phyloP scores from a whole-genome alignment of 306 rosid genomes.

The Cicer bijugum region DNA sequence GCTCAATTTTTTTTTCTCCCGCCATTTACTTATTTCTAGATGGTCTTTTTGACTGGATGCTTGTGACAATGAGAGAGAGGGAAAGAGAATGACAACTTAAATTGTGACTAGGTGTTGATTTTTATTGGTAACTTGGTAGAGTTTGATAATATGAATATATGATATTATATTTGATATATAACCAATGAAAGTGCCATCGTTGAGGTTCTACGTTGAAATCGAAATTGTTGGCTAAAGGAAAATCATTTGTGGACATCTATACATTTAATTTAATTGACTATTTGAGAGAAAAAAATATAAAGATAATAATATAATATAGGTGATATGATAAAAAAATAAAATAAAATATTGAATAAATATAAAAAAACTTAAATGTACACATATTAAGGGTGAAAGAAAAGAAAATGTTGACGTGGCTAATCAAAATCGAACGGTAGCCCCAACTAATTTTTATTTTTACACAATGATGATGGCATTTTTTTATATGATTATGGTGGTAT shows the following conservation, averaged over 20 bases:
- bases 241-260: too few relatives aligned
- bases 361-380: too few relatives aligned
- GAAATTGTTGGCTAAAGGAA: background rate
- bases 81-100: constrained; percentile 42
- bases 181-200: constrained; percentile 1
- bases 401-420: constrained; percentile 71
- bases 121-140: constrained; percentile 34
- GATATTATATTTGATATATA: background rate
- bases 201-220: constrained; percentile 39
- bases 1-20: constrained; percentile 32
- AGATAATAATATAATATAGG: too few relatives aligned
- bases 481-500: too few relatives aligned
- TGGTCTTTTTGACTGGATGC: constrained; percentile 47
- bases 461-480: background rate
- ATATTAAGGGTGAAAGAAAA: background rate
- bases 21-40: constrained; percentile 48
- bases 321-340: too few relatives aligned
- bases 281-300: too few relatives aligned
- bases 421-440: constrained; percentile 61
- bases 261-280: too few relatives aligned
- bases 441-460: constrained; percentile 55
- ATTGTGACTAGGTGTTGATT: constrained; percentile 39
- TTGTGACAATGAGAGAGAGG: background rate
- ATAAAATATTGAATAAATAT: too few relatives aligned
- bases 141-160: constrained; percentile 1